Evolutionary conservation across 352 stramenopile species (phyloP).

Genomic region (Phytopythium boreale): DNA sequence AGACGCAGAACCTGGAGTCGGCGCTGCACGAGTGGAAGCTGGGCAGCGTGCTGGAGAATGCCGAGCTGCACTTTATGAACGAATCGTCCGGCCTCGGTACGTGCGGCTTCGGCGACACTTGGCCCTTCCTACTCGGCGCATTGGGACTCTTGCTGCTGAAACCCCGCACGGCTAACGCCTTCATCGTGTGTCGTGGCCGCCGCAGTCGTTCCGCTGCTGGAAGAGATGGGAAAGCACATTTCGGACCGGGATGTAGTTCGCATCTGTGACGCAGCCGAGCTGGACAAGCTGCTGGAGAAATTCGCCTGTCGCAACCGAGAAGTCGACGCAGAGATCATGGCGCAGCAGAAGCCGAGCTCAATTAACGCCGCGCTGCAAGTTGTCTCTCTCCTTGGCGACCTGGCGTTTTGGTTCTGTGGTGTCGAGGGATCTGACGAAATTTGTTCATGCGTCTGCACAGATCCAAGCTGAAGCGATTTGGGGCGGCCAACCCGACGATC

Average conservation of each 20-base stretch:
- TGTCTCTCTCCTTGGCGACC: background rate
- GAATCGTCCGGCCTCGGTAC: constrained; percentile 60
- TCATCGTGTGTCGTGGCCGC: background rate
- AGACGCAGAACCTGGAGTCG: constrained; percentile 39
- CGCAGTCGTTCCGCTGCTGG: constrained; percentile 45
- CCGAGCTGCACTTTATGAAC: constrained; percentile 66
- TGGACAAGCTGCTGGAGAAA: constrained; percentile 62
- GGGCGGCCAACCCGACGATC: constrained; percentile 55
- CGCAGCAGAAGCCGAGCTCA: constrained; percentile 35
- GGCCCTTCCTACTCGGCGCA: background rate
- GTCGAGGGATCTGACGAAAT: background rate
- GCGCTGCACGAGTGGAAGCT: constrained; percentile 52
- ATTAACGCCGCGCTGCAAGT: constrained; percentile 59
- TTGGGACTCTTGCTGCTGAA: no score
- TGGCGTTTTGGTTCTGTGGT: background rate
- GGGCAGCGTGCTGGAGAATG: constrained; percentile 26
- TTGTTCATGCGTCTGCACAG: constrained; percentile 17
- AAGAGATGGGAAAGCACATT: constrained; percentile 62
- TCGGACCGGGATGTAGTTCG: constrained; percentile 70
- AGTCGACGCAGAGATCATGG: constrained; percentile 65
- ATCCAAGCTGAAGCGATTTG: constrained; percentile 67
- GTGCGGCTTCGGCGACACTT: background rate
- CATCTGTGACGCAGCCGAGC: constrained; percentile 55
- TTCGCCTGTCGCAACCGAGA: constrained; percentile 58
- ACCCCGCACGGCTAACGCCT: background rate